Evolutionary conservation across 2,329 filamentous ascomycete species (phyloP).

Genomic region (Curvularia lunata): DNA sequence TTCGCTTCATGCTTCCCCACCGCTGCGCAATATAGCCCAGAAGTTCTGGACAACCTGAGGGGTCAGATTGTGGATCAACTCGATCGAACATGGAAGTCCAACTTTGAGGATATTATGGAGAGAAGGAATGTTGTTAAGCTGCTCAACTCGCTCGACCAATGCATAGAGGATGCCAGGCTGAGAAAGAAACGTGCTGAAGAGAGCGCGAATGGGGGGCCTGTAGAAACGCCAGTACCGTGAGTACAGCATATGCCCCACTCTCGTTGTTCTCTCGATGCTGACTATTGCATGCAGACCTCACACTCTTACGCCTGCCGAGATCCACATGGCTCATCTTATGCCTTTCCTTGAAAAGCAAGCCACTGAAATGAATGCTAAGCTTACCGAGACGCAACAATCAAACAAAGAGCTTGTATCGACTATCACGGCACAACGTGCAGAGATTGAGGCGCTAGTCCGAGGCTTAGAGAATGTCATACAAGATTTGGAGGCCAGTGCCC

Average conservation of each 20-base stretch:
- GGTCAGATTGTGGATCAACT: constrained; percentile 65
- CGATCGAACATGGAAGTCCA: constrained; percentile 61
- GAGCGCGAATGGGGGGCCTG: constrained; percentile 44
- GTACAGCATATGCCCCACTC: constrained; percentile 30
- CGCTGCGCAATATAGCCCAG: constrained; percentile 62
- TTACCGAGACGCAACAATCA: constrained; percentile 58
- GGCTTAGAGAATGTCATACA: constrained; percentile 62
- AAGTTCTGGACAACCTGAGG: constrained; percentile 63
- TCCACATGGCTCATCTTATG: constrained; percentile 65
- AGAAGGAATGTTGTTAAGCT: constrained; percentile 63
- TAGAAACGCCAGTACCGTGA: constrained; percentile 54
- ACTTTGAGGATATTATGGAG: constrained; percentile 66
- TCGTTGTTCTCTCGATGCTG: neutral
- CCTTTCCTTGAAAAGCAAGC: constrained; percentile 62
- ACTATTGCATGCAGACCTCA: constrained; percentile 56
- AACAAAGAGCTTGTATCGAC: constrained; percentile 61
- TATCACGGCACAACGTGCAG: constrained; percentile 60
- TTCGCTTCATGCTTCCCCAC: constrained; percentile 70
- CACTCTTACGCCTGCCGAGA: constrained; percentile 61
- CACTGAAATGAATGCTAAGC: constrained; percentile 56
- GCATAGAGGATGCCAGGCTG: constrained; percentile 64
- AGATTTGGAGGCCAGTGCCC: constrained; percentile 61
- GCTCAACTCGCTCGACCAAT: constrained; percentile 66
- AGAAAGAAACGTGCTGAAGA: constrained; percentile 56
- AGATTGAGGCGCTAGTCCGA: constrained; percentile 63